Conservation (phyloP, 371 early-diverging fungal genomes). For the Saksenaea vasiformis region DNA sequence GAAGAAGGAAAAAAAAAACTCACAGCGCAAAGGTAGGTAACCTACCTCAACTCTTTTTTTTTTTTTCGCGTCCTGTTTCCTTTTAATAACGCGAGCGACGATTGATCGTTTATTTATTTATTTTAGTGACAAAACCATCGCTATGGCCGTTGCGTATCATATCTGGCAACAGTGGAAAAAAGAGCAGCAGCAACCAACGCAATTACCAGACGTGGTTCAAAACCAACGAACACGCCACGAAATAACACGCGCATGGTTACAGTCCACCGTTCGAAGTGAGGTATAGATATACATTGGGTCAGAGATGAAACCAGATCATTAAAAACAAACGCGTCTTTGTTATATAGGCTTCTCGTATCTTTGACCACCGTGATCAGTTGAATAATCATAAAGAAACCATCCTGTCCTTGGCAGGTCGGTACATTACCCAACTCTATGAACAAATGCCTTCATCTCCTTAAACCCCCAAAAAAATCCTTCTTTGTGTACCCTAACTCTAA, state of each 20-base stretch:
- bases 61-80: no score
- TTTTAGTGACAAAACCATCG: conserved; percentile 48
- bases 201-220: conserved; percentile 9
- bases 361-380: conserved; percentile 23
- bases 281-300: conserved; percentile 9
- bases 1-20: neutral
- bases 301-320: no score
- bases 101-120: conserved; percentile 1
- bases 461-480: conserved; percentile 1
- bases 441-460: conserved; percentile 44
- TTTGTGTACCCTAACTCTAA: neutral
- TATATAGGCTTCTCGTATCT: conserved; percentile 16
- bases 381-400: conserved; percentile 40
- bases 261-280: conserved; percentile 16
- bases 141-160: conserved; percentile 53
- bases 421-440: conserved; percentile 39
- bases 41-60: no score
- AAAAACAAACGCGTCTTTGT: no score
- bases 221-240: conserved; percentile 10
- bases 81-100: no score
- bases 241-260: conserved; percentile 17
- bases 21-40: neutral
- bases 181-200: conserved; percentile 19
- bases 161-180: conserved; percentile 45
- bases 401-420: conserved; percentile 29